Conservation (phyloP, 441 rosid species). For the Pelargonium citronellum region DNA sequence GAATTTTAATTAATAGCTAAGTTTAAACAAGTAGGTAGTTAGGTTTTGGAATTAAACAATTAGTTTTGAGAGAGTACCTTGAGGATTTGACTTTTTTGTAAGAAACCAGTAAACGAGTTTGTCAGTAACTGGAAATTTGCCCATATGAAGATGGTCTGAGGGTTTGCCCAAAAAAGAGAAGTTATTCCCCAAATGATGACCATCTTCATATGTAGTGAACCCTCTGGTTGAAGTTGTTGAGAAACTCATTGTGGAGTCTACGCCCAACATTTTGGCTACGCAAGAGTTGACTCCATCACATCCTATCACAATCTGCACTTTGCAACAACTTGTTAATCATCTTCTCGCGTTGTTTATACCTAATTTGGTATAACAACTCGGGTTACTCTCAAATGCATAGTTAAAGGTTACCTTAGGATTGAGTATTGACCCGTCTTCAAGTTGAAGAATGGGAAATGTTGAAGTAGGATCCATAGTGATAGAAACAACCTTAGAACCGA, state of each 20-base stretch:
- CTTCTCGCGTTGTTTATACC: too few relatives aligned
- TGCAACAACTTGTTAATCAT: too few relatives aligned
- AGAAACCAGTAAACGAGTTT: slow-evolving; percentile 28
- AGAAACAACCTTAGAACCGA: background rate
- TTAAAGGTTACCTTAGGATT: background rate
- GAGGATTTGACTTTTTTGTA: slow-evolving; percentile 18
- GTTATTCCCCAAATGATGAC: slow-evolving; percentile 17
- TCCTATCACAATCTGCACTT: background rate
- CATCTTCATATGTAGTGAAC: slow-evolving; percentile 8
- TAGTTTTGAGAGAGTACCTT: slow-evolving; percentile 18
- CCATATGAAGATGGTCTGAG: slow-evolving; percentile 13
- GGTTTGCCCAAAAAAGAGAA: slow-evolving; percentile 1
- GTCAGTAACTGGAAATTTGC: slow-evolving; percentile 18
- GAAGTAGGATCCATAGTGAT: background rate
- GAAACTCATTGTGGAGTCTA: background rate
- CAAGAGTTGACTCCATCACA: background rate
- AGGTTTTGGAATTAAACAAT: background rate
- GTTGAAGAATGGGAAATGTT: background rate
- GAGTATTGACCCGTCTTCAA: background rate
- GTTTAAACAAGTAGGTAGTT: too few relatives aligned
- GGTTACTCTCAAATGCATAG: too few relatives aligned
- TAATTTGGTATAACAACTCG: too few relatives aligned
- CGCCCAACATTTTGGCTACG: background rate
- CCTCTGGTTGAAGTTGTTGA: background rate
- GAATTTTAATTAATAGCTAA: background rate